Evolutionary conservation across 441 rosid species (phyloP).

Genomic region (Gossypium gossypioides): DNA sequence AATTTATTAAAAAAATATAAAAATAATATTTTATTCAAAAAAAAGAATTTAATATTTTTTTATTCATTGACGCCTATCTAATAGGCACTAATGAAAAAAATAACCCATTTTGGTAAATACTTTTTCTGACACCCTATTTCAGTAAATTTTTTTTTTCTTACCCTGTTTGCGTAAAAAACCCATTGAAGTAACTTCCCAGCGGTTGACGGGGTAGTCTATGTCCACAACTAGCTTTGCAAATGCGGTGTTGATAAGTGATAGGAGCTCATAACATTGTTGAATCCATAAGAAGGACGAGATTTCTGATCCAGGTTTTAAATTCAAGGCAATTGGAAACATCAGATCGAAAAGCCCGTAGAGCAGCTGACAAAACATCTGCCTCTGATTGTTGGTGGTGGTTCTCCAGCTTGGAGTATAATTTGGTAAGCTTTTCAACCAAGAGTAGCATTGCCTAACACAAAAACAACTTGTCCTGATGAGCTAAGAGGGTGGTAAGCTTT

Average conservation of each 20-base stretch:
- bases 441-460: conserved; percentile 1
- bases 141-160: too few relatives aligned
- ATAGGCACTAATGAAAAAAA: too few relatives aligned
- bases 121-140: too few relatives aligned
- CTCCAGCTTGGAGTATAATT: conserved; percentile 40
- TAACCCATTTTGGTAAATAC: too few relatives aligned
- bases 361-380: conserved; percentile 24
- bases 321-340: conserved; percentile 10
- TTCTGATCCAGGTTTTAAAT: conserved; percentile 22
- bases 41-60: too few relatives aligned
- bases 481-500: too few relatives aligned
- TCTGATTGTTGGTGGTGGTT: conserved; percentile 16
- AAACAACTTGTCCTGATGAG: too few relatives aligned
- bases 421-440: conserved; percentile 28
- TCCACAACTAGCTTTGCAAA: conserved; percentile 42
- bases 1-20: too few relatives aligned
- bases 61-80: too few relatives aligned
- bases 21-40: too few relatives aligned
- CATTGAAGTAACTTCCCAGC: conserved; percentile 34
- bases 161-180: too few relatives aligned
- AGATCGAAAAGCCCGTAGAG: conserved; percentile 29
- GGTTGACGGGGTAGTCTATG: conserved; percentile 36
- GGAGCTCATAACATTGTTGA: conserved; percentile 33
- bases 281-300: conserved; percentile 26
- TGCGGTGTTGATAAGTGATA: conserved; percentile 35